Base-by-base conservation (phyloP, 2,329 filamentous ascomycete genomes). In the Aspergillus phoenicis region DNA sequence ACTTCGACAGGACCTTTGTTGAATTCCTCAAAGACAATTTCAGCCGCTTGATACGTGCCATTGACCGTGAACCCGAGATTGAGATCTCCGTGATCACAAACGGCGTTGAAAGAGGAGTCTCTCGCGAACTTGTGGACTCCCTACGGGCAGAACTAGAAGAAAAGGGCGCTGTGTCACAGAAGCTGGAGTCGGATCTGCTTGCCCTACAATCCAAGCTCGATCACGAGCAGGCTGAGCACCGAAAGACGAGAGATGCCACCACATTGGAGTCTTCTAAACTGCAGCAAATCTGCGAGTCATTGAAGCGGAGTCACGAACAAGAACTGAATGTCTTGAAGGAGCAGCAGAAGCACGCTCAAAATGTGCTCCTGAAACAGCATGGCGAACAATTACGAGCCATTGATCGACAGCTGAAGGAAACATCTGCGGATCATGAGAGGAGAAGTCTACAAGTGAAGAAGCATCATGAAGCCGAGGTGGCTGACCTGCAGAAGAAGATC, bases 1-100 rank as follows among this genome's bases (percentile, higher is more conserved):
- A 87, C 73, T 95, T 98, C 65, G 93, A 97, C 68, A 84, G 86
- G 51, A 86, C 86, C 0, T 98, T 97, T 75, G 88, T 99, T 58
- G 91, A 97, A 62, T 97, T 98, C 70, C 86, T 97, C 70, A 97
- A 97, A 71, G 93, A 98, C 71, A 97, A 97, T 72, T 98, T 96
- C 73, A 94, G 91, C 70, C 89, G 93, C 8, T 80, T 97, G 60
- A 81, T 89, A 41, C 87, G 92, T 64, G 91, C 92, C 13, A 91
- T 99, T 68, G 95, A 99, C 76, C 88, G 94, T 62, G 91, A 97
- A 64, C 95, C 95, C 0, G 91, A 89, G 1, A 82, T 96, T 62
- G 95, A 99, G 73, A 88, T 96, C 26, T 89, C 92, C 0, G 85
- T 95, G 10, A 83, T 93, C 59, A 84, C 88, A 47, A 92, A 93